Evolutionary conservation across 2,329 filamentous ascomycete genomes (phyloP), one percentile per base, ranked within the genome.

Genomic region (Paecilomyces variotii): DNA sequence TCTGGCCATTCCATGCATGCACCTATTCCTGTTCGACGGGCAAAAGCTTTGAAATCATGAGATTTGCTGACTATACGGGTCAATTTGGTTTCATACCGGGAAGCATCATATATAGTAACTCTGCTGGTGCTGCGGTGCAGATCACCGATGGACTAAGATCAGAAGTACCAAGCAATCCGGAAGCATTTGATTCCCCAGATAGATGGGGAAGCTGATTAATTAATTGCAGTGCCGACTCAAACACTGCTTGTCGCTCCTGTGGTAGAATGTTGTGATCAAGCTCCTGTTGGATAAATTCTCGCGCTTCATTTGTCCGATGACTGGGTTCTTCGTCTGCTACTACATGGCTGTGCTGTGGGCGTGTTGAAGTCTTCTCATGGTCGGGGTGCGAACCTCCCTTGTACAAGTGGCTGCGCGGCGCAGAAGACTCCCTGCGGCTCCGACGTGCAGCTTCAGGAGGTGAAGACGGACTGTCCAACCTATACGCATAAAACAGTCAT

Each of bases 291-390:
- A 69, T 66, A 27, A 69, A 62, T 9, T 54, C 52, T 52, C 58
- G 62, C 4, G 67, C 67, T n/a, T 67, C 62, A 26, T 64, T 63
- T 24, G 65, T 65, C 61, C 67, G 64, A 55, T 68, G 65, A 24
- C 61, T 64, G 1, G 66, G 64, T 28, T 59, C 61, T 53, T 60
- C 62, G 12, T 56, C 58, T 56, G 30, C 51, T 60, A 3, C 59
- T 54, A n/a, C n/a, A n/a, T 24, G 9, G 54, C 14, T 59, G 57
- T 45, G 58, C 59, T 25, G 58, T 58, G 6, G 60, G 52, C 11
- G 45, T 25, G 14, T 34, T 34, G 25, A 34, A 34, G 32, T 34
- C 32, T 7, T 34, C 32, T 34, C 32, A 2, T 2, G 12, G 12
- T 11, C 7, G 12, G 32, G 12, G 32, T 10, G 32, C 7, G 12